A percentile compares a stretch with the other conserved stretches of the same genome.
Conservation (phyloP, 768 basidiomycete species). For the Leccinum subtestaceum region DNA sequence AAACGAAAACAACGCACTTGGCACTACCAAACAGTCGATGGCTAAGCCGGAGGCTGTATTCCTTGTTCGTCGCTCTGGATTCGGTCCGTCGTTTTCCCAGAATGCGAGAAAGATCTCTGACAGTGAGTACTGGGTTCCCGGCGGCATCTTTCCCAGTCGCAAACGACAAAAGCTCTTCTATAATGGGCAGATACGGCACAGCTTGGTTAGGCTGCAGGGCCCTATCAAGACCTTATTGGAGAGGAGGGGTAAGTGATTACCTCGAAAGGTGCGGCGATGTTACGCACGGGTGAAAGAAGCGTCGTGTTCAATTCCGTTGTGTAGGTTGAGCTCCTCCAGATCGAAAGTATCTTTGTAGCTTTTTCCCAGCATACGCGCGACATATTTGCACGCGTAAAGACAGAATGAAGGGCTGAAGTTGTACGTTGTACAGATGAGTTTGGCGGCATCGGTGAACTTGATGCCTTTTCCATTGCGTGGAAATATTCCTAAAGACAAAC, state of each 20-base stretch:
- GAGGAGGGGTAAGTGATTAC: not conserved
- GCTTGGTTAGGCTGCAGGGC: slow-evolving; percentile 50
- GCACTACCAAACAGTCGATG: slow-evolving; percentile 66
- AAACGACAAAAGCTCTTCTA: slow-evolving; percentile 54
- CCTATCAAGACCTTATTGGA: slow-evolving; percentile 51
- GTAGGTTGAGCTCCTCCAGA: slow-evolving; percentile 39
- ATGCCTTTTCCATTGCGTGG: slow-evolving; percentile 68
- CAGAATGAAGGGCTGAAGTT: slow-evolving; percentile 72
- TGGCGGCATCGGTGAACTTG: slow-evolving; percentile 44
- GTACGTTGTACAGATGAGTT: slow-evolving; percentile 49
- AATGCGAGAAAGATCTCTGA: slow-evolving; percentile 55
- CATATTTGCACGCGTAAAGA: slow-evolving; percentile 55
- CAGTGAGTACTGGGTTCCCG: slow-evolving; percentile 49
- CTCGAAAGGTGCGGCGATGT: not conserved
- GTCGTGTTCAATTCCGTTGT: slow-evolving; percentile 19
- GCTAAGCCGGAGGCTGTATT: slow-evolving; percentile 46
- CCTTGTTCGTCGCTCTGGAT: slow-evolving; percentile 48
- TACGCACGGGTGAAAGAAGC: slow-evolving; percentile 30
- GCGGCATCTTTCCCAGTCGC: slow-evolving; percentile 57
- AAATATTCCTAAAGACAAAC: slow-evolving; percentile 33
- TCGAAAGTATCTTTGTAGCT: slow-evolving; percentile 60
- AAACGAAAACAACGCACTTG: slow-evolving; percentile 47
- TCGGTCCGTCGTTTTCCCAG: slow-evolving; percentile 62
- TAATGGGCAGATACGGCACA: slow-evolving; percentile 44
- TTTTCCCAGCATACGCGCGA: slow-evolving; percentile 56